Percentiles rank a stretch among this genome's conserved stretches.
phyloP scores from a whole-genome alignment of 2,329 filamentous ascomycete genomes.

The Scopulariopsis brevicaulis region DNA sequence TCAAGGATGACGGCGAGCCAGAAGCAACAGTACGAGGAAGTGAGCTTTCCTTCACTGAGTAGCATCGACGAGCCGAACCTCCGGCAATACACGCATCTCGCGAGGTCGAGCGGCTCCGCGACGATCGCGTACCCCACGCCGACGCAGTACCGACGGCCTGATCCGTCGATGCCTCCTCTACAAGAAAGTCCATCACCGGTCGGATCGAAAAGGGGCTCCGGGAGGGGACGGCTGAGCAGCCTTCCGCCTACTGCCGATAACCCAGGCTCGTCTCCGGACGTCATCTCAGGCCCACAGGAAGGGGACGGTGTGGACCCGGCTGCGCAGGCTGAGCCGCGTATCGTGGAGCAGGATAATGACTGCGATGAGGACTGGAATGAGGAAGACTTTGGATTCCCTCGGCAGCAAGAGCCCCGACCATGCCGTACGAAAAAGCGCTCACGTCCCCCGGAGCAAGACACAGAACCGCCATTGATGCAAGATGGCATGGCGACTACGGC shows the following conservation, averaged over 20 bases:
- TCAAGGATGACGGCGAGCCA: slow-evolving; percentile 23
- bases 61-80: slow-evolving; percentile 2
- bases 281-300: slow-evolving; percentile 7
- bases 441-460: neutral
- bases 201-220: neutral
- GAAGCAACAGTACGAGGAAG: slow-evolving; percentile 21
- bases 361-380: slow-evolving; percentile 5
- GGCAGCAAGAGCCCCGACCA: neutral
- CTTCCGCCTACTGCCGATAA: neutral
- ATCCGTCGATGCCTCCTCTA: neutral
- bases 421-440: neutral
- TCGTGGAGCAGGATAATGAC: slow-evolving; percentile 1
- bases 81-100: slow-evolving; percentile 12
- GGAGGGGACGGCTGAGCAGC: neutral
- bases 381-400: neutral
- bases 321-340: neutral
- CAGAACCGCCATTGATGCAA: neutral
- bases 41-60: slow-evolving; percentile 11
- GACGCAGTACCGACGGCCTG: slow-evolving; percentile 7
- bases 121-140: slow-evolving; percentile 24
- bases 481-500: neutral
- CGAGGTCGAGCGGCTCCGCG: slow-evolving; percentile 16
- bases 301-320: neutral
- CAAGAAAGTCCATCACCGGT: neutral
- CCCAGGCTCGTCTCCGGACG: slow-evolving; percentile 10